Conservation (phyloP, 306 rosid species). For the Vicia villosa region DNA sequence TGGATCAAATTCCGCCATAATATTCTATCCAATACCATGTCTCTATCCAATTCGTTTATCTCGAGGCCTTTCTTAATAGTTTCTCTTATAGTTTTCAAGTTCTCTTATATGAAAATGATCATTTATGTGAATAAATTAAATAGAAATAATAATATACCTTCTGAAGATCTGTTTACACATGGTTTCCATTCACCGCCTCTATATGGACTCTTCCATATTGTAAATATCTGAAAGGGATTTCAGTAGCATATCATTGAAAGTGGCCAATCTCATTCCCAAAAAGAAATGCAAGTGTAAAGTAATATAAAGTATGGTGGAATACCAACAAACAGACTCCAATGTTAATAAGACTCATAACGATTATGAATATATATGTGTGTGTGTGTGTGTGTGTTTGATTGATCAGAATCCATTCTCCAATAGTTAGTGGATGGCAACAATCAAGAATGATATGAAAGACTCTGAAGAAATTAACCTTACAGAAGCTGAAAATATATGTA, state of each 20-base stretch:
- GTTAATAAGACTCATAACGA: background rate
- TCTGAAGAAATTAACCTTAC: slow-evolving; percentile 1
- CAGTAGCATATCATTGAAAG: slow-evolving; percentile 41
- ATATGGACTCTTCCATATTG: slow-evolving; percentile 82
- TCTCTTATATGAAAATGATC: too few relatives aligned
- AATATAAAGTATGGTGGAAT: slow-evolving; percentile 15
- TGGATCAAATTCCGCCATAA: too few relatives aligned
- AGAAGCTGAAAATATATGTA: slow-evolving; percentile 10
- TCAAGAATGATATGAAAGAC: slow-evolving; percentile 14
- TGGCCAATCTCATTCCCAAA: background rate
- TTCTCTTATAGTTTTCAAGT: too few relatives aligned
- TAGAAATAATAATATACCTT: slow-evolving; percentile 51
- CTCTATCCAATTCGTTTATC: too few relatives aligned
- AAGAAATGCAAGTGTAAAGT: slow-evolving; percentile 11
- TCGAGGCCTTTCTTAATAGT: too few relatives aligned
- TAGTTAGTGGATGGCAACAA: slow-evolving; percentile 14
- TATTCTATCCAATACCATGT: too few relatives aligned
- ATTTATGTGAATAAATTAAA: slow-evolving; percentile 9
- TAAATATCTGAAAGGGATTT: slow-evolving; percentile 67
- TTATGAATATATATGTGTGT: too few relatives aligned
- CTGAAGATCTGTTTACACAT: slow-evolving; percentile 62
- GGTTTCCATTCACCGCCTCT: slow-evolving; percentile 85
- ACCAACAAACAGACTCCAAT: slow-evolving; percentile 30
- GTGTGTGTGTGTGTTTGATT: too few relatives aligned
- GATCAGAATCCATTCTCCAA: background rate